Base-by-base conservation (phyloP, 2,329 filamentous ascomycete genomes). In the Aspergillus aculeatus region DNA sequence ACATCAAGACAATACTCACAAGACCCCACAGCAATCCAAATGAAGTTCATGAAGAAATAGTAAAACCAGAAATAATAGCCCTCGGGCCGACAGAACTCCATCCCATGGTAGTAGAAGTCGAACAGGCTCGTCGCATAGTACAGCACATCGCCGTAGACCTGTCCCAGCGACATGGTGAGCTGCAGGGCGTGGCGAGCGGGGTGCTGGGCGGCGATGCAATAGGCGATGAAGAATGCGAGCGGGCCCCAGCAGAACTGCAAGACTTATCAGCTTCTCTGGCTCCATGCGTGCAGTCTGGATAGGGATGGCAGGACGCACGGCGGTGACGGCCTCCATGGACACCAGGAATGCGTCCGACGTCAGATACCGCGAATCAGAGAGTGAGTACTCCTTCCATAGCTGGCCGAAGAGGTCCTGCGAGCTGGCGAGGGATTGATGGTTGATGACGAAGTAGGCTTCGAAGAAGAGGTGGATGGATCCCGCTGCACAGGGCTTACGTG, bases 361-460 rank as follows among this genome's bases (percentile, higher is more conserved):
- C 61, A 96, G 78, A 69, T 96, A 96, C 26, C 91, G 83, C 56
- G 91, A 94, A 77, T 96, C 91, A 1, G 89, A 92, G 35, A 92
- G 82, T 4, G 89, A 83, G 72, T 96, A 96, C 75, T 96, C 91
- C 71, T 96, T 96, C 91, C 91, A 96, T 47, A 95, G 81, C 78
- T 96, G 90, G 3, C 87, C 89, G 60, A 91, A 88, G 12, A 93
- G 76, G 47, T 86, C 85, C 69, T 90, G 86, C 61, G 84, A 84
- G 16, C 82, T 77, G 0, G 86, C 83, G 66, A 96, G 80, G 29
- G 76, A 77, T 12, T 78, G 74, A 68, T 89, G 86, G 72, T 92
- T 85, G 61, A 83, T 74, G 56, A 91, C 81, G 73, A 90, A 94
- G 75, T 93, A 94, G 56, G 87, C 89, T 79, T 95, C 91, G 73